phyloP scores from a whole-genome alignment of 306 rosid species.

The Acmispon strigosus region DNA sequence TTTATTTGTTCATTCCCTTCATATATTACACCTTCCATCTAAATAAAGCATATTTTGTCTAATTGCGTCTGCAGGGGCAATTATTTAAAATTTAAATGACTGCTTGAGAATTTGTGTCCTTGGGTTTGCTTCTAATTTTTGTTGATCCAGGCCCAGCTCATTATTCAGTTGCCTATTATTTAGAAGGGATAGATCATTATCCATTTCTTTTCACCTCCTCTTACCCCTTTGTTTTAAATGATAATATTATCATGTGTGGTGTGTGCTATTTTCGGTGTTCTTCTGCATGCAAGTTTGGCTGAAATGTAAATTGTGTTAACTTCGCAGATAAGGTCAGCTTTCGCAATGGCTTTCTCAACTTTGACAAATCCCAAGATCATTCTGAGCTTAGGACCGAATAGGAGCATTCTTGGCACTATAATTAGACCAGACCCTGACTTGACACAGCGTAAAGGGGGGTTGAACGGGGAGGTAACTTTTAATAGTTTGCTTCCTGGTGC shows the following conservation, averaged over 20 bases:
- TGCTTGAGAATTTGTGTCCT: background rate
- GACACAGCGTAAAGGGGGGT: conserved; percentile 77
- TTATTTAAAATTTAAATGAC: background rate
- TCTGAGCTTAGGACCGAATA: conserved; percentile 51
- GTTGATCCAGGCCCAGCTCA: background rate
- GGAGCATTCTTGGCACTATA: conserved; percentile 95
- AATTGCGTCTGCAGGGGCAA: background rate
- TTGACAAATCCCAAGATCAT: conserved; percentile 71
- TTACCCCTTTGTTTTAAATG: background rate
- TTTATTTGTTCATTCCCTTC: background rate
- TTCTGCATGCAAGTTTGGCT: background rate
- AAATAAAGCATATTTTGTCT: background rate
- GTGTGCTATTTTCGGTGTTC: background rate
- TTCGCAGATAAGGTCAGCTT: conserved; percentile 83
- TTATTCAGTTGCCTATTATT: background rate
- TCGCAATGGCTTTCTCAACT: conserved; percentile 67
- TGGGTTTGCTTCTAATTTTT: conserved; percentile 2
- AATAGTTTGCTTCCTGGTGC: conserved; percentile 91
- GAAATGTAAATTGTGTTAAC: background rate
- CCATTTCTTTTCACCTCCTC: background rate
- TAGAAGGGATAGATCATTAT: background rate
- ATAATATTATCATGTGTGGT: background rate
- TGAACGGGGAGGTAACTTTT: conserved; percentile 57
- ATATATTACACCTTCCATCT: background rate
- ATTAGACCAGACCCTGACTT: conserved; percentile 75